phyloP scores from a whole-genome alignment of 805 yeast species.

The Myxozyma nipponensis region DNA sequence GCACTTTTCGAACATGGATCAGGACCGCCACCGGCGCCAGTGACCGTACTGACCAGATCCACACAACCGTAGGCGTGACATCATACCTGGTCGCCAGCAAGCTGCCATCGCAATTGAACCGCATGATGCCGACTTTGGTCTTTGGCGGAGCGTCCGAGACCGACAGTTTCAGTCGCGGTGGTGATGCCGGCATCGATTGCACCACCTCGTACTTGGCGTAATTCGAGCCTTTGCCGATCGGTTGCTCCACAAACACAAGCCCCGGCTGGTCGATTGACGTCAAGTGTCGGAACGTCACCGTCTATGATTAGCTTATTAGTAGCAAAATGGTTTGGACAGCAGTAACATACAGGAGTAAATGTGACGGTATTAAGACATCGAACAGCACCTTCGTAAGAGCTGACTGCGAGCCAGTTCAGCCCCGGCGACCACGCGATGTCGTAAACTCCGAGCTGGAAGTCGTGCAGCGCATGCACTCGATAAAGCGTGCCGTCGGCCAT shows the following conservation, averaged over 20 bases:
- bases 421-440: constrained; percentile 25
- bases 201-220: constrained; percentile 10
- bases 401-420: constrained; percentile 17
- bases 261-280: constrained; percentile 4
- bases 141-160: constrained; percentile 20
- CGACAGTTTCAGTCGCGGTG: constrained; percentile 10
- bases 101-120: constrained; percentile 23
- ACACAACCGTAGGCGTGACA: constrained; percentile 21
- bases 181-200: constrained; percentile 11
- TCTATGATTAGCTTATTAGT: constrained; percentile 3
- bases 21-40: constrained; percentile 19
- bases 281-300: constrained; percentile 10
- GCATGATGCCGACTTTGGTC: constrained; percentile 13
- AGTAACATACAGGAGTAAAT: no score
- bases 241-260: constrained; percentile 21
- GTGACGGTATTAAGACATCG: constrained; percentile 22
- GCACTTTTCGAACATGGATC: constrained; percentile 17
- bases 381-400: constrained; percentile 21
- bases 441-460: constrained; percentile 15
- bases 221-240: constrained; percentile 4
- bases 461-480: constrained; percentile 8
- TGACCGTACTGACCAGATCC: constrained; percentile 24
- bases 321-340: not conserved
- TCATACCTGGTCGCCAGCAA: constrained; percentile 20
- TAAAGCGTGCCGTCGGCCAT: constrained; percentile 20